phyloP scores from a whole-genome alignment of 495 filamentous ascomycete species.

The Pyronema omphalodes region DNA sequence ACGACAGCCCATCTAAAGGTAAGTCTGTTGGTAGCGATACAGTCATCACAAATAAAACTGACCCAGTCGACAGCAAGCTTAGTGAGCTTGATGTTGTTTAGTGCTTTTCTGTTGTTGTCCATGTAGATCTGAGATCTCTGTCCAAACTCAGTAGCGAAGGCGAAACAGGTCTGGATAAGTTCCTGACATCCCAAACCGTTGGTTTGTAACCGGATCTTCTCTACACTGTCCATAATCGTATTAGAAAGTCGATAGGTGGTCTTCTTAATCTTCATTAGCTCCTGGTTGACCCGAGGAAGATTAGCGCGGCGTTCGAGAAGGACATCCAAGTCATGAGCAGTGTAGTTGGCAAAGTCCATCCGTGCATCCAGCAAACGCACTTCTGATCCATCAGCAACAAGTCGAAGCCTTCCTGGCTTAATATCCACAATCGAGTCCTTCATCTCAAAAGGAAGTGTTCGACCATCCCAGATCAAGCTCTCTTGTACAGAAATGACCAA shows the following conservation, averaged over 20 bases:
- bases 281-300: conserved; percentile 72
- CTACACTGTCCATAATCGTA: conserved; percentile 97
- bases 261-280: conserved; percentile 87
- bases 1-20: conserved; percentile 95
- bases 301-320: conserved; percentile 85
- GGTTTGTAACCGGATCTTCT: conserved; percentile 72
- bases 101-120: conserved; percentile 76
- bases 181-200: conserved; percentile 77
- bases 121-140: conserved; percentile 84
- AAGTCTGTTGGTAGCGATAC: conserved; percentile 79
- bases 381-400: conserved; percentile 78
- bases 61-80: conserved; percentile 91
- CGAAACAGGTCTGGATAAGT: conserved; percentile 95
- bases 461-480: conserved; percentile 65
- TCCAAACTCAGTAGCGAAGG: conserved; percentile 94
- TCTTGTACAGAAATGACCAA: conserved; percentile 69
- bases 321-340: conserved; percentile 66
- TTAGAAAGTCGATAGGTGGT: conserved; percentile 94
- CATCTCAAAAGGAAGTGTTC: conserved; percentile 47
- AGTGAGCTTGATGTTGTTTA: conserved; percentile 92
- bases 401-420: conserved; percentile 66
- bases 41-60: conserved; percentile 93
- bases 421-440: conserved; percentile 68
- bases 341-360: conserved; percentile 50
- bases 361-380: conserved; percentile 61